These are phyloP conservation scores for Fusarium sp. DNA, from an alignment of 2,329 filamentous ascomycete genomes.

Conservation along the genomic window DNA sequence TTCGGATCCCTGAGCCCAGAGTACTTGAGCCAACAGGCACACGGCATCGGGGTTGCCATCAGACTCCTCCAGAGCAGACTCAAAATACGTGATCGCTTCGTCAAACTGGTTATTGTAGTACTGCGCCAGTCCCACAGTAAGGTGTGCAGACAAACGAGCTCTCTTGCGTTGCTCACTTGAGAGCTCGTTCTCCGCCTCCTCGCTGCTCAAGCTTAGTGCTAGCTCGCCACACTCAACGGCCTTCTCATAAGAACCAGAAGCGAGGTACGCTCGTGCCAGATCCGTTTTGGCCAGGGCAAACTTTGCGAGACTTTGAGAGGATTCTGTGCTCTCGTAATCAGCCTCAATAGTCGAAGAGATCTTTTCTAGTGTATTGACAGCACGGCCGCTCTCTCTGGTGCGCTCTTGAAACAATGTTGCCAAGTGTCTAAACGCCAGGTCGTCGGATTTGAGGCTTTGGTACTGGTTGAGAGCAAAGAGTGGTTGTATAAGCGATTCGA, in stretches of 20 bases:
- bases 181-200: slow-evolving; percentile 76
- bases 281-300: slow-evolving; percentile 90
- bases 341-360: slow-evolving; percentile 80
- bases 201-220: slow-evolving; percentile 81
- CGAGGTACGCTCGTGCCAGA: slow-evolving; percentile 85
- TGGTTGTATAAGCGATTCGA: slow-evolving; percentile 80
- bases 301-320: slow-evolving; percentile 75
- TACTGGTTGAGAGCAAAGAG: slow-evolving; percentile 91
- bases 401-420: slow-evolving; percentile 85
- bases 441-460: slow-evolving; percentile 75
- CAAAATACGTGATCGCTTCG: slow-evolving; percentile 82
- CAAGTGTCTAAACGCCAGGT: slow-evolving; percentile 81
- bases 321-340: slow-evolving; percentile 88
- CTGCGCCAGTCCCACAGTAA: slow-evolving; percentile 86
- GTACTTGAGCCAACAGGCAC: slow-evolving; percentile 87
- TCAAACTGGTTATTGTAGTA: slow-evolving; percentile 77
- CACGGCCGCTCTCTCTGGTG: slow-evolving; percentile 73
- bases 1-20: slow-evolving; percentile 89
- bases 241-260: slow-evolving; percentile 70
- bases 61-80: slow-evolving; percentile 82
- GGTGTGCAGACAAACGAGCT: slow-evolving; percentile 83
- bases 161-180: slow-evolving; percentile 73
- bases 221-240: slow-evolving; percentile 85
- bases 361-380: slow-evolving; percentile 72
- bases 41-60: slow-evolving; percentile 83